Conservation (phyloP, 2,329 filamentous ascomycete genomes). For the Neofusicoccum laricinum region DNA sequence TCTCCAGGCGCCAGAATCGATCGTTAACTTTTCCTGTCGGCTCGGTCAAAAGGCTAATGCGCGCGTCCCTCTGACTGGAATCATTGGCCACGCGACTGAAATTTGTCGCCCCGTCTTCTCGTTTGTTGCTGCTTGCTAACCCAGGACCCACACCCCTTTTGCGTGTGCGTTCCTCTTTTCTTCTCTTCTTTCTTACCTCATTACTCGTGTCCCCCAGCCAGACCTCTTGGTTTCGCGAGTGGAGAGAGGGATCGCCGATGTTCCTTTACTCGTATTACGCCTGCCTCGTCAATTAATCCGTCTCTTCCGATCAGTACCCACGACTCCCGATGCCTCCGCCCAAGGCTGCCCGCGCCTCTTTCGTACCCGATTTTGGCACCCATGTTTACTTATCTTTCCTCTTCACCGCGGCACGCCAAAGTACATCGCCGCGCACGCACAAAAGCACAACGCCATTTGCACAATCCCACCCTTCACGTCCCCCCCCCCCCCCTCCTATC, state of each 20-base stretch:
- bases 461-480: too few species aligned
- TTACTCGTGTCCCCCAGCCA: neutral
- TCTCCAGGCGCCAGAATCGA: constrained; percentile 14
- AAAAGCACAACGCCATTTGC: too few species aligned
- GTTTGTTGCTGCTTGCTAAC: neutral
- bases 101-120: neutral
- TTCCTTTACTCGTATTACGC: neutral
- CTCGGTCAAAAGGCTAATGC: neutral
- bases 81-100: neutral
- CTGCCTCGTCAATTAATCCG: neutral
- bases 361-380: neutral
- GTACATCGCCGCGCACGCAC: too few species aligned
- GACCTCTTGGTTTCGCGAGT: neutral
- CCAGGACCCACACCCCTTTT: neutral
- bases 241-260: constrained; percentile 1
- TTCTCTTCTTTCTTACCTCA: constrained; percentile 1
- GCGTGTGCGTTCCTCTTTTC: neutral
- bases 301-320: neutral
- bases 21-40: neutral
- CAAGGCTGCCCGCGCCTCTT: neutral
- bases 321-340: neutral
- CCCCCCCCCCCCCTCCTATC: too few species aligned
- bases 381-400: neutral
- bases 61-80: neutral
- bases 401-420: neutral